phyloP scores from a whole-genome alignment of 305 asterid genomes.

The Solanum chacoense region DNA sequence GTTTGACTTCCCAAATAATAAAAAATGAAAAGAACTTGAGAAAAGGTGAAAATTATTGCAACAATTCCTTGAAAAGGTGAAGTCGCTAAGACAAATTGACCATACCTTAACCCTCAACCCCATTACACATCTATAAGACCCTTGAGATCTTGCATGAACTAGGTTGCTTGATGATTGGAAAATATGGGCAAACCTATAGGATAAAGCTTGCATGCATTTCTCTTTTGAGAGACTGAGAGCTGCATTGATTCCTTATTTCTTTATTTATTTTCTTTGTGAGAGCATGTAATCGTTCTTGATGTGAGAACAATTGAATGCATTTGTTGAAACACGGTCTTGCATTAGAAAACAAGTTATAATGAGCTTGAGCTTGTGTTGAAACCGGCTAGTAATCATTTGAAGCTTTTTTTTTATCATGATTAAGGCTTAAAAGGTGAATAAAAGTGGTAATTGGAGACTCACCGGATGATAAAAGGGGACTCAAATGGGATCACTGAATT shows the following conservation, averaged over 20 bases:
- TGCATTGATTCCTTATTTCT: background rate
- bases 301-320: background rate
- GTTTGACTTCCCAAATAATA: background rate
- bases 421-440: background rate
- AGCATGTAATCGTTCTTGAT: background rate
- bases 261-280: background rate
- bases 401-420: background rate
- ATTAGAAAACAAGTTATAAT: too few relatives aligned
- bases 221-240: background rate
- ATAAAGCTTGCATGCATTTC: background rate
- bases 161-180: background rate
- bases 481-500: background rate
- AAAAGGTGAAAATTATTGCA: too few relatives aligned
- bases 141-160: background rate
- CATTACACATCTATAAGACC: background rate
- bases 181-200: background rate
- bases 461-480: background rate
- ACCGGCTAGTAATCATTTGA: background rate
- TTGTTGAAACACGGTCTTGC: background rate
- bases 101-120: background rate
- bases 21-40: background rate
- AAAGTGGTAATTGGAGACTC: background rate
- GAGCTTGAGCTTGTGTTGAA: background rate
- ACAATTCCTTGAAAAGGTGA: background rate
- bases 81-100: background rate